Percentiles rank a stretch among this genome's conserved stretches.
Conservation (phyloP, 768 basidiomycete genomes). For the Cyathus striatus region DNA sequence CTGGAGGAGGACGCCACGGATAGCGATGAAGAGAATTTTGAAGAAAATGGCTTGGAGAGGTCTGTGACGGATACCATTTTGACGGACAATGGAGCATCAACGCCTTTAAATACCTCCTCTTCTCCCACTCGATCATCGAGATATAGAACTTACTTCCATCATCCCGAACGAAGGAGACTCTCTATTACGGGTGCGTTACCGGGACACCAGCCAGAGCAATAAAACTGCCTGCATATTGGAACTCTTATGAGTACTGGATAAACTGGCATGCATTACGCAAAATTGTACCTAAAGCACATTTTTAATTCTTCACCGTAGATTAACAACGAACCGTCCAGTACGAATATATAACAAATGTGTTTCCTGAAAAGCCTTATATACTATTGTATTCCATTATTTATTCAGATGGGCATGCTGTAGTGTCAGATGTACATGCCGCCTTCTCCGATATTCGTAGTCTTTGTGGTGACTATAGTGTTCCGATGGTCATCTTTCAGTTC, state of each 20-base stretch:
- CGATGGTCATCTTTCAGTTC: slow-evolving; percentile 7
- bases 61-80: slow-evolving; percentile 21
- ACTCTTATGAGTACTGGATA: too few species aligned
- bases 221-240: too few species aligned
- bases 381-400: too few species aligned
- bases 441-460: slow-evolving; percentile 32
- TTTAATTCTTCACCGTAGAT: too few species aligned
- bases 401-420: too few species aligned
- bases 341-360: too few species aligned
- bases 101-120: slow-evolving; percentile 1
- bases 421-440: slow-evolving; percentile 50
- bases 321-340: too few species aligned
- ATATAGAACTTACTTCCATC: slow-evolving; percentile 81
- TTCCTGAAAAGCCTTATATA: too few species aligned
- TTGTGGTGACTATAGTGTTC: slow-evolving; percentile 3
- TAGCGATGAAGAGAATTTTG: slow-evolving; percentile 22
- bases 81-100: slow-evolving; percentile 10
- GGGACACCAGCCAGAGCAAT: too few species aligned
- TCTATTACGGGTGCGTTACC: slow-evolving; percentile 62
- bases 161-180: slow-evolving; percentile 67
- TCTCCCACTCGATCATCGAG: slow-evolving; percentile 44
- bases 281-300: too few species aligned
- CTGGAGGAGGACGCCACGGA: slow-evolving; percentile 54
- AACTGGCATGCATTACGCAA: too few species aligned
- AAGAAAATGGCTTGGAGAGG: slow-evolving; percentile 17